These are phyloP conservation scores for Phytophthora vignae DNA, from an alignment of 352 stramenopile species.

Conservation along the genomic window DNA sequence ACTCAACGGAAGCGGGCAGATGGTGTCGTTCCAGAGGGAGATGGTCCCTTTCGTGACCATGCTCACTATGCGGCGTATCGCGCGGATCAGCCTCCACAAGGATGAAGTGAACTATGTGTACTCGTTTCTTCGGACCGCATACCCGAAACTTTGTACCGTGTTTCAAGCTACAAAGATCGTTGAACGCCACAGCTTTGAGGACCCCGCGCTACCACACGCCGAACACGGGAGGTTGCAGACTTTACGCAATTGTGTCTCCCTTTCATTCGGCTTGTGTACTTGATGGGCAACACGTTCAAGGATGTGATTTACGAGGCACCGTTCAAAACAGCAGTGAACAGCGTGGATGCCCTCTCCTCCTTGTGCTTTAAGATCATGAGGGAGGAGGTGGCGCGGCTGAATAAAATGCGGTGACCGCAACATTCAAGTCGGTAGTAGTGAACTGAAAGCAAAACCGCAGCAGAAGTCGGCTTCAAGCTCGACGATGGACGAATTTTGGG, in stretches of 20 bases:
- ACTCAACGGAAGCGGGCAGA: conserved; percentile 40
- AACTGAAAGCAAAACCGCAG: conserved; percentile 17
- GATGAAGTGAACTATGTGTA: conserved; percentile 53
- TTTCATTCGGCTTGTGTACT: conserved; percentile 44
- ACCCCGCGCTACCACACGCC: conserved; percentile 26
- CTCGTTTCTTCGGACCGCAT: conserved; percentile 31
- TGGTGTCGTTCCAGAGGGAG: conserved; percentile 47
- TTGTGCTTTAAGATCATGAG: conserved; percentile 43
- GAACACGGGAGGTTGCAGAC: conserved; percentile 23
- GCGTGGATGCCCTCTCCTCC: conserved; percentile 35
- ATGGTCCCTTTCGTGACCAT: conserved; percentile 45
- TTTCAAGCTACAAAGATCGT: conserved; percentile 41
- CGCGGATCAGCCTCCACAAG: conserved; percentile 46
- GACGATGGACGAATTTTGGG: conserved; percentile 16
- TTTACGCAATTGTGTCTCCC: conserved; percentile 50
- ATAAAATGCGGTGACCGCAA: conserved; percentile 32
- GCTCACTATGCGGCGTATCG: conserved; percentile 41
- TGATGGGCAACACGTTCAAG: conserved; percentile 55
- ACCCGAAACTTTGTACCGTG: conserved; percentile 36
- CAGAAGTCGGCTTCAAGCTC: neutral
- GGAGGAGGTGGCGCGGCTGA: conserved; percentile 37
- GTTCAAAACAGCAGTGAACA: conserved; percentile 38
- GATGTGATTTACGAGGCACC: conserved; percentile 47
- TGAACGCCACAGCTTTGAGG: conserved; percentile 39
- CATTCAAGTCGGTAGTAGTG: conserved; percentile 16